Evolutionary conservation across 2,329 filamentous ascomycete genomes (phyloP), one percentile per base, ranked within the genome.

Genomic region (Paraconiothyrium sp.): DNA sequence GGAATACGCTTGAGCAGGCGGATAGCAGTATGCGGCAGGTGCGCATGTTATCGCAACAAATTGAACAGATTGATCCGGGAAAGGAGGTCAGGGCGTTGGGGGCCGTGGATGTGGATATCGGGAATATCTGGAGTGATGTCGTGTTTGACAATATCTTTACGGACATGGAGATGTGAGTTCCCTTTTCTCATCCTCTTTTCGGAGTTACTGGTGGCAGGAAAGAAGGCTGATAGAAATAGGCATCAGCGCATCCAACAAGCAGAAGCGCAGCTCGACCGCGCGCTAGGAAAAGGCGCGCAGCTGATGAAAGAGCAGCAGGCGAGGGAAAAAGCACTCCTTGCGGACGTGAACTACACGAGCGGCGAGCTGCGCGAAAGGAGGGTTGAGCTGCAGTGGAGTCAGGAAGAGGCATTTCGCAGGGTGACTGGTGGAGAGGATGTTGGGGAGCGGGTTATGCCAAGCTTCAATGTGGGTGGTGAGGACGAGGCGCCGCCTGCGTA

Each of bases 61-160:
- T 85, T 2, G 75, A 75, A 51, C 72, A 72, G 6, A 69, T 80
- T 14, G 81, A 81, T 2, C 80, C 79, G 0, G 16, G 30, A 4
- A 8, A 32, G 9, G 62, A 73, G 0, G 74, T 85, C 1, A 67
- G 70, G 2, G 65, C 70, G 3, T 72, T 87, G 56, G 73, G 74
- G 0, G 57, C 70, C 0, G 77, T 85, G 22, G 72, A 72, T 22
- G 82, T 86, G 50, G 80, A 81, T 0, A 77, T 82, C 44, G 82
- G 83, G 0, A 79, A 73, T 57, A 76, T 85, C 14, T 79, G 86
- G 71, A 78, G 77, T 8, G 84, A 87, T 61, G 77, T 87, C 2
- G 77, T 86, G n/a, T 86, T 86, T 65, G 83, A 87, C 67, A 86
- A 85, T 54, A 81, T 86, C 60, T 84, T 85, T 67, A 80, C 79